Conservation (phyloP, 2,329 filamentous ascomycete genomes). For the Fusarium gaditjirri region DNA sequence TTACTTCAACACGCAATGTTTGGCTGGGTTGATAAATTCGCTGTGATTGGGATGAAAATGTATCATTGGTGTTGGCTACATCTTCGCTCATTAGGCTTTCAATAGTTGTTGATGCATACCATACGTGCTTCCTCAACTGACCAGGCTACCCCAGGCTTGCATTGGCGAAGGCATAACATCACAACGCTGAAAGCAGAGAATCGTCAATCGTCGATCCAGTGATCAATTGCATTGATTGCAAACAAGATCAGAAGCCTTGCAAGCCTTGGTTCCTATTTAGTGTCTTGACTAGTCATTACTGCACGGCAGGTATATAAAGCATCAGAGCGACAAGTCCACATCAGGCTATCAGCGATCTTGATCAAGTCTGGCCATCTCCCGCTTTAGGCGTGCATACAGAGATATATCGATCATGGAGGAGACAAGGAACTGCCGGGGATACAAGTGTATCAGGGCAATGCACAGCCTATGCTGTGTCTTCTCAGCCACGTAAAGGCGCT, state of each 20-base stretch:
- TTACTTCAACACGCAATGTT: neutral
- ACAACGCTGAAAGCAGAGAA: conserved; percentile 1
- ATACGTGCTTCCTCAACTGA: conserved; percentile 14
- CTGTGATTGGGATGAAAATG: neutral
- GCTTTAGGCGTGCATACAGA: conserved; percentile 22
- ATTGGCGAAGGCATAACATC: conserved; percentile 12
- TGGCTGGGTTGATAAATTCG: neutral
- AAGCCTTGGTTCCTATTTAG: conserved; percentile 24
- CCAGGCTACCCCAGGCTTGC: conserved; percentile 21
- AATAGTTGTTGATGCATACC: conserved; percentile 4
- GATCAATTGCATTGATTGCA: conserved; percentile 15
- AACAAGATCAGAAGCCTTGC: conserved; percentile 14
- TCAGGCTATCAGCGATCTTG: conserved; percentile 26
- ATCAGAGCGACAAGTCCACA: conserved; percentile 25
- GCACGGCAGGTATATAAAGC: conserved; percentile 22
- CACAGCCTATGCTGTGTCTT: conserved; percentile 33
- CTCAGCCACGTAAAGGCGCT: conserved; percentile 36
- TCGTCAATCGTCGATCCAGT: conserved; percentile 20
- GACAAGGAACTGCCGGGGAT: conserved; percentile 34
- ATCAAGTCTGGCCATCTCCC: conserved; percentile 25
- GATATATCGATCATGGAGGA: conserved; percentile 6
- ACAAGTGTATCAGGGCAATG: conserved; percentile 27
- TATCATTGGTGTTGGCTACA: neutral
- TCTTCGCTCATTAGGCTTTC: neutral
- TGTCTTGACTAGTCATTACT: conserved; percentile 24